phyloP scores from a whole-genome alignment of 768 basidiomycete species.

The Neoboletus subvelutipes region DNA sequence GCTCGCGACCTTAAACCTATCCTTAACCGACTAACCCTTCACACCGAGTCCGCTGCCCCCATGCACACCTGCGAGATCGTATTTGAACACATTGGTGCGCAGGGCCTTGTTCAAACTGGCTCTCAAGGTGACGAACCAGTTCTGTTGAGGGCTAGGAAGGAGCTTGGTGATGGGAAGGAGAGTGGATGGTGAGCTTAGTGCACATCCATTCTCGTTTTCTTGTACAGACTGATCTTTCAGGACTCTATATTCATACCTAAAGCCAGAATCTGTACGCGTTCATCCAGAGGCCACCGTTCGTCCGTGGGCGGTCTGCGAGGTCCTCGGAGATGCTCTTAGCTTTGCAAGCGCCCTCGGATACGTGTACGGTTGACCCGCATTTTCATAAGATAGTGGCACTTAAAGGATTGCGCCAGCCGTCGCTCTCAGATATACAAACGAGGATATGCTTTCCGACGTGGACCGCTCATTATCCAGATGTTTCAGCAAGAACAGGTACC shows the following conservation, averaged over 20 bases:
- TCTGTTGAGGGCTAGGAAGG: slow-evolving; percentile 71
- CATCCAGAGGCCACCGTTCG: slow-evolving; percentile 87
- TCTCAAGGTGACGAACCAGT: slow-evolving; percentile 59
- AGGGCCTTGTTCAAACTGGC: slow-evolving; percentile 52
- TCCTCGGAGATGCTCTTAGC: slow-evolving; percentile 75
- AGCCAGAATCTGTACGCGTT: slow-evolving; percentile 79
- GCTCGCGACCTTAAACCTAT: slow-evolving; percentile 72
- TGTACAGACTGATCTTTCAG: slow-evolving; percentile 34
- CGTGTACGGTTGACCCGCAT: slow-evolving; percentile 42
- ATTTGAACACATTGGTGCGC: slow-evolving; percentile 77
- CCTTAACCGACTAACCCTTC: slow-evolving; percentile 78
- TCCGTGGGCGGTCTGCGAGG: slow-evolving; percentile 79
- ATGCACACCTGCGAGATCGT: slow-evolving; percentile 77
- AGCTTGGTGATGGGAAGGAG: slow-evolving; percentile 53
- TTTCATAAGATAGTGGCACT: neutral
- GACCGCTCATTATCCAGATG: slow-evolving; percentile 72
- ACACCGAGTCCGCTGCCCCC: slow-evolving; percentile 71
- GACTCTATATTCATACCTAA: slow-evolving; percentile 77
- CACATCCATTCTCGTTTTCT: neutral
- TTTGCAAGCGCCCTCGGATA: slow-evolving; percentile 83
- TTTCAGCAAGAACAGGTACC: slow-evolving; percentile 81
- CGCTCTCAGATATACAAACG: slow-evolving; percentile 80
- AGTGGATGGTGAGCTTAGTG: slow-evolving; percentile 56
- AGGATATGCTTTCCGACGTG: slow-evolving; percentile 75
- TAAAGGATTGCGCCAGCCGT: slow-evolving; percentile 38